A percentile compares a stretch with the other conserved stretches of the same genome.
phyloP scores from a whole-genome alignment of 2,329 filamentous ascomycete genomes.

The Calonectria ilicicola region DNA sequence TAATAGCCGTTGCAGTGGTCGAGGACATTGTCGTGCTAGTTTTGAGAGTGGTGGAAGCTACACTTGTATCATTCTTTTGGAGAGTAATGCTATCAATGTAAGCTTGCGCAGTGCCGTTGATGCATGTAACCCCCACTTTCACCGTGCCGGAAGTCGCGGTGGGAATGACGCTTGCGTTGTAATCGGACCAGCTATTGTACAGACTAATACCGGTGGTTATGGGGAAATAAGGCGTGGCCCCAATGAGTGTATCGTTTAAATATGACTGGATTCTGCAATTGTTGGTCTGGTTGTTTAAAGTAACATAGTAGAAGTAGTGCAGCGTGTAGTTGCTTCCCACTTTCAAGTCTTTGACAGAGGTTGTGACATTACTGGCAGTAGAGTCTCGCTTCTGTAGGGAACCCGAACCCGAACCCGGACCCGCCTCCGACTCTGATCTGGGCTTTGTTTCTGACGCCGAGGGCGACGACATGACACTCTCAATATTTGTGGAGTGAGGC shows the following conservation, averaged over 20 bases:
- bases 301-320: neutral
- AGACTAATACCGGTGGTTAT: neutral
- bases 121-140: neutral
- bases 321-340: neutral
- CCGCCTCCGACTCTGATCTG: no score
- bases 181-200: neutral
- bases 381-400: neutral
- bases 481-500: neutral
- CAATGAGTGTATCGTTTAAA: neutral
- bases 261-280: neutral
- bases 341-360: neutral
- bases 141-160: neutral
- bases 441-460: neutral
- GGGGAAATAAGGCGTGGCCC: neutral
- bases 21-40: neutral
- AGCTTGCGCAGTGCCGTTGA: neutral
- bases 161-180: neutral
- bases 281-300: neutral
- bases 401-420: no score
- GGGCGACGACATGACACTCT: neutral
- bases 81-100: neutral
- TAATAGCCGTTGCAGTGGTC: neutral
- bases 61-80: neutral
- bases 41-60: neutral
- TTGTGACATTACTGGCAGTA: neutral